Conservation (phyloP, 306 rosid species). For the Corylus americana region DNA sequence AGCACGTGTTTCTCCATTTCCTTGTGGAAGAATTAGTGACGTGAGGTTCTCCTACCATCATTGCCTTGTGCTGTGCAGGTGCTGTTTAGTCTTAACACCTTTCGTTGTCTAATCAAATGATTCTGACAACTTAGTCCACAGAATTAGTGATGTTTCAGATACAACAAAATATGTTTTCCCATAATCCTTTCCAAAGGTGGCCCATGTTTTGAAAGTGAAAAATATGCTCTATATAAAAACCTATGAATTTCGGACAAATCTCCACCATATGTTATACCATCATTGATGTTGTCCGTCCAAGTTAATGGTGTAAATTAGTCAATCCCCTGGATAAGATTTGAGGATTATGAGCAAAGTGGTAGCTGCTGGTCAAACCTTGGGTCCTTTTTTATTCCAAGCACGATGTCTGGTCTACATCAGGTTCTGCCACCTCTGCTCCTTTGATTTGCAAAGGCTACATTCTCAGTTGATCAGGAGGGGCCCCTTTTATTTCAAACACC, state of each 20-base stretch:
- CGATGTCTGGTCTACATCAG: constrained; percentile 20
- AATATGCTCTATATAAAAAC: neutral
- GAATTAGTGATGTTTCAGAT: neutral
- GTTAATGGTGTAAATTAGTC: constrained; percentile 3
- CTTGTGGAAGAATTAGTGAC: neutral
- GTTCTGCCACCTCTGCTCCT: neutral
- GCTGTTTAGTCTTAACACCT: neutral
- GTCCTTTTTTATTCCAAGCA: constrained; percentile 18
- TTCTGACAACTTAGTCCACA: neutral
- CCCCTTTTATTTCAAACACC: neutral
- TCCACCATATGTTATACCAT: constrained; percentile 13
- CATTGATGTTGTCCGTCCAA: neutral
- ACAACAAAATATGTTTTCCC: neutral
- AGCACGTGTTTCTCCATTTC: neutral
- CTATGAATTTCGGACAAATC: constrained; percentile 3
- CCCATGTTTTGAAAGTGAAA: constrained; percentile 12
- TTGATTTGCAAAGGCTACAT: neutral
- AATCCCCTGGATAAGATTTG: constrained; percentile 24
- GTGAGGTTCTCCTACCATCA: neutral
- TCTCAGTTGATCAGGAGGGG: neutral
- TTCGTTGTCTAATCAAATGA: neutral
- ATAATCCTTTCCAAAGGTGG: neutral
- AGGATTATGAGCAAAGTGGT: constrained; percentile 16
- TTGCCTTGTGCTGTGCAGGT: neutral
- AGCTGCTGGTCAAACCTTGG: constrained; percentile 14